Percentiles rank a stretch among this genome's conserved stretches.
These are phyloP conservation scores for Monosporozyma aerobia DNA, from an alignment of 805 yeast genomes.

Conservation along the genomic window DNA sequence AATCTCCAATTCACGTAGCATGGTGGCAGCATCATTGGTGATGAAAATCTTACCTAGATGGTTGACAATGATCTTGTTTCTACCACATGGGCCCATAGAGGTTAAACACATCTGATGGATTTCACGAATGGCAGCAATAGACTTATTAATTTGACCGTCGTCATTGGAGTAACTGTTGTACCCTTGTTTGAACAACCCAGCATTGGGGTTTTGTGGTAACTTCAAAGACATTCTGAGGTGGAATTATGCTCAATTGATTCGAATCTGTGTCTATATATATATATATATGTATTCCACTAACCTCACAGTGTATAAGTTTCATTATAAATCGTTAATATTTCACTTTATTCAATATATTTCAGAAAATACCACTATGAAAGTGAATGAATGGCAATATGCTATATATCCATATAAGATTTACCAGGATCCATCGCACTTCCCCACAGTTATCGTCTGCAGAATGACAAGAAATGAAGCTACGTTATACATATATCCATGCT, in stretches of 20 bases:
- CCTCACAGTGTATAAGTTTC: too few species aligned
- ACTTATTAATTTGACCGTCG: constrained; percentile 90
- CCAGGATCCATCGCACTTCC: too few species aligned
- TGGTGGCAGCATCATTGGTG: constrained; percentile 97
- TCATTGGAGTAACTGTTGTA: constrained; percentile 77
- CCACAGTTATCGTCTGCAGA: too few species aligned
- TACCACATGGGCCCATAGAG: constrained; percentile 95
- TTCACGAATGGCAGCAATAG: constrained; percentile 90
- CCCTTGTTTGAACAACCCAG: constrained; percentile 93
- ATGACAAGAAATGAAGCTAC: too few species aligned
- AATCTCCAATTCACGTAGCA: constrained; percentile 84
- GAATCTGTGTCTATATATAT: too few species aligned
- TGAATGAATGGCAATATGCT: too few species aligned
- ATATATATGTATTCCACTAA: too few species aligned
- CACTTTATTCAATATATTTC: too few species aligned
- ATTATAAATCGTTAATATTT: too few species aligned
- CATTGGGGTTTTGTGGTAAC: constrained; percentile 85
- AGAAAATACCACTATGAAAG: too few species aligned
- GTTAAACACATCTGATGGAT: constrained; percentile 85
- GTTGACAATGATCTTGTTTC: constrained; percentile 92
- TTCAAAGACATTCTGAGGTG: constrained; percentile 64
- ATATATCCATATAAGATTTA: too few species aligned
- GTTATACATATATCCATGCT: too few species aligned
- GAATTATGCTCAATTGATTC: neutral
- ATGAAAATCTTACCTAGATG: constrained; percentile 76